Base-by-base conservation (phyloP, 2,329 filamentous ascomycete genomes). In the Pseudogymnoascus verrucosus region DNA sequence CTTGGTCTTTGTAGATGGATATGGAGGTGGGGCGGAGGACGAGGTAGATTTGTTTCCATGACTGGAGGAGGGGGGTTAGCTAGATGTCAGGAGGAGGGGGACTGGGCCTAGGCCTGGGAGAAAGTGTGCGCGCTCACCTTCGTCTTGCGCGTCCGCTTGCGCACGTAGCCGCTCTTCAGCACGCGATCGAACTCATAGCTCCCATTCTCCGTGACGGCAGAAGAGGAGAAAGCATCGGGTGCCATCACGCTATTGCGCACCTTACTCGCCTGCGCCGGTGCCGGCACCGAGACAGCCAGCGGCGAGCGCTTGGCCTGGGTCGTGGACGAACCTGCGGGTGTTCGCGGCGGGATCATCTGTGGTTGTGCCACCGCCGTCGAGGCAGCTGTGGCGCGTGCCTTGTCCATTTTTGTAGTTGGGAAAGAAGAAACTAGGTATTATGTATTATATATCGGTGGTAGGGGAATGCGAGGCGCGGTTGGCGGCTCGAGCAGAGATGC, bases 111-210 rank as follows among this genome's bases (percentile, higher is more conserved):
- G 36, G 40, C 16, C 51, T 14, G 60, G 19, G 36, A 28, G 19
- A n/a, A n/a, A n/a, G n/a, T n/a, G 16, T 19, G 19, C 10, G 10
- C 16, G 37, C 57, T 62, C 76, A 92, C 91, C 87, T 96, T 96
- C 65, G 93, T 98, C 80, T 93, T 96, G 71, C 93, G 89, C 16
- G 92, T 96, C 69, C 93, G 86, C 77, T 96, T 96, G 72, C 89
- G 84, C 40, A 96, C 87, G 69, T 89, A 89, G 65, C 93, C 93
- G 64, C 89, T 87, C 78, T 96, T 98, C 75, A 98, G 84, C 63
- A 98, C 90, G 61, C 92, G 88, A 76, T 99, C 95, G 72, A 96
- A 96, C 72, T 95, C 93, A 75, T 96, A 99, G 76, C 91, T 95
- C 67, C 95, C 95, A 76, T 96, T 93, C 76, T 96, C 89, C 73